These are phyloP conservation scores for Epichloe coenophiala DNA, from an alignment of 2,329 filamentous ascomycete species.

Conservation along the genomic window DNA sequence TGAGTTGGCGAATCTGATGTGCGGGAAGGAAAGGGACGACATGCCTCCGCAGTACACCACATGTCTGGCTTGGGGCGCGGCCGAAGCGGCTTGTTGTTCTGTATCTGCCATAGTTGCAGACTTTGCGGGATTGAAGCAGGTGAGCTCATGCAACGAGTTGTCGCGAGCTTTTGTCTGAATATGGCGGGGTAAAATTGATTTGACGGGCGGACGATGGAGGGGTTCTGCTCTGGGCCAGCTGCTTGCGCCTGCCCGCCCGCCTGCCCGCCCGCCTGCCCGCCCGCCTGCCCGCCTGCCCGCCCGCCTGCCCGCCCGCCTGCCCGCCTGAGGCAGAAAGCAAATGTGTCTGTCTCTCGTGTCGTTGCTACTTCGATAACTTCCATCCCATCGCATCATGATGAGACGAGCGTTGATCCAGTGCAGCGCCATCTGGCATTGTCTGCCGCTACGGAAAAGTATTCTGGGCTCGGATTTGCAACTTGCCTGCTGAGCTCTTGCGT, in stretches of 20 bases:
- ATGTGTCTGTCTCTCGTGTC: neutral
- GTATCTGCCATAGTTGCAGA: constrained; percentile 38
- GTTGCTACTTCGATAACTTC: too few species aligned
- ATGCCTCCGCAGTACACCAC: constrained; percentile 47
- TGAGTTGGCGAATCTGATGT: neutral
- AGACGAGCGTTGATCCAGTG: too few species aligned
- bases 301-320: too few species aligned
- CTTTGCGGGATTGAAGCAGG: constrained; percentile 5
- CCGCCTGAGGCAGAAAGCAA: neutral
- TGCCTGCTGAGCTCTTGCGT: too few species aligned
- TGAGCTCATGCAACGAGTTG: constrained; percentile 8
- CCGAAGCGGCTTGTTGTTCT: constrained; percentile 29
- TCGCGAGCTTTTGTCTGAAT: constrained; percentile 14
- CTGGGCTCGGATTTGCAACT: too few species aligned
- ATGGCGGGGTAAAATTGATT: constrained; percentile 15
- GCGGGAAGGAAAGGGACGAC: constrained; percentile 19
- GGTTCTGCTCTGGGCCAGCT: constrained; percentile 5
- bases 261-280: too few species aligned
- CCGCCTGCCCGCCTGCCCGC: too few species aligned
- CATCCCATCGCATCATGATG: too few species aligned
- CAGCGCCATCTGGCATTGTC: too few species aligned
- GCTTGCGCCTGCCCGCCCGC: too few species aligned
- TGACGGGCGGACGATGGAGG: neutral
- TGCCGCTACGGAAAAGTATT: too few species aligned
- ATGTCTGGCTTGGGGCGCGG: constrained; percentile 36